Percentiles rank a stretch among this genome's conserved stretches.
Evolutionary conservation across 108 stramenopile genomes (phyloP).

Genomic region (Cyclotella choctawhatcheeana): DNA sequence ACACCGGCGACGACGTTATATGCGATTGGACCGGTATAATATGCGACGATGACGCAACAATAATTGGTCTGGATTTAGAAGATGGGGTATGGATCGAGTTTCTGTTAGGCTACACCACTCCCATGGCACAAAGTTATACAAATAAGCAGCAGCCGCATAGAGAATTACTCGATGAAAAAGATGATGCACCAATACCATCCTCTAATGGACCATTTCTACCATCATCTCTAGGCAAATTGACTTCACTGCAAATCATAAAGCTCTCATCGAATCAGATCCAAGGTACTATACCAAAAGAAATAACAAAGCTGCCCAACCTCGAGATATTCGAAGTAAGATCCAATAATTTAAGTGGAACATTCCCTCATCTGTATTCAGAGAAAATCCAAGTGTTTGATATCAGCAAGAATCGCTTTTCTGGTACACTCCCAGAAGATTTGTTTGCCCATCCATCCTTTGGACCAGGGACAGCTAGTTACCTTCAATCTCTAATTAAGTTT

Average conservation of each 20-base stretch:
- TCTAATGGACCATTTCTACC: slow-evolving; percentile 16
- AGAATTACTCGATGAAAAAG: background rate
- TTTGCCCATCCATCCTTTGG: slow-evolving; percentile 45
- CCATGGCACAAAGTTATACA: slow-evolving; percentile 2
- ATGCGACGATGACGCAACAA: slow-evolving; percentile 49
- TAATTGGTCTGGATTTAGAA: slow-evolving; percentile 47
- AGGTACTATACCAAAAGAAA: slow-evolving; percentile 40
- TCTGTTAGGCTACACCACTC: slow-evolving; percentile 18
- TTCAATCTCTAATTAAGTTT: slow-evolving; percentile 39
- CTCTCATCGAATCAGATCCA: slow-evolving; percentile 50
- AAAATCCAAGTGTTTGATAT: slow-evolving; percentile 38
- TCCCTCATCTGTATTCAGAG: slow-evolving; percentile 42
- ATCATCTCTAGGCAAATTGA: slow-evolving; percentile 36
- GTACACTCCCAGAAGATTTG: slow-evolving; percentile 23
- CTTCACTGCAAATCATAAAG: slow-evolving; percentile 34
- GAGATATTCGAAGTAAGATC: slow-evolving; percentile 45
- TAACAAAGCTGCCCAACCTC: slow-evolving; percentile 46
- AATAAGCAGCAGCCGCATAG: background rate
- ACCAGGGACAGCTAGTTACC: slow-evolving; percentile 30
- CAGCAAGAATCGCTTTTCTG: slow-evolving; percentile 44
- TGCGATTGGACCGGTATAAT: slow-evolving; percentile 54
- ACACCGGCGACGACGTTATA: slow-evolving; percentile 21
- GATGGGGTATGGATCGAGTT: slow-evolving; percentile 26
- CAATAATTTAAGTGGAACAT: slow-evolving; percentile 45
- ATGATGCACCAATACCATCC: background rate